Conservation (phyloP, 164 flowering plant genomes). For the Litsea cubeba region DNA sequence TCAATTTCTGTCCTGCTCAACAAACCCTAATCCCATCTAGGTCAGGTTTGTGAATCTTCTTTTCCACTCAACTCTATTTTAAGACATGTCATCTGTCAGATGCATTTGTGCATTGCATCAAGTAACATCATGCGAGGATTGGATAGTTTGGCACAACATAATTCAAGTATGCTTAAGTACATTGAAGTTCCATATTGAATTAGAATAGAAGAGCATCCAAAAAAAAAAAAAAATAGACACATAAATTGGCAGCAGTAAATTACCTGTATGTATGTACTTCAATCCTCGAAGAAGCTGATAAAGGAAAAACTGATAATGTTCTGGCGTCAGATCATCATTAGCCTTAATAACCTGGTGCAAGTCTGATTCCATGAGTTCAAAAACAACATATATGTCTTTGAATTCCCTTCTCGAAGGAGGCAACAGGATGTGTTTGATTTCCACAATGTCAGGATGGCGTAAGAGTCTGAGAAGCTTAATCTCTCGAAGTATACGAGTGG, state of each 20-base stretch:
- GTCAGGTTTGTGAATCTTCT: not conserved
- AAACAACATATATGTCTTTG: slow-evolving; percentile 93
- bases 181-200: not conserved
- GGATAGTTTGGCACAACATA: not conserved
- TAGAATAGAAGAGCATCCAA: not conserved
- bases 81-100: not conserved
- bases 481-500: slow-evolving; percentile 93
- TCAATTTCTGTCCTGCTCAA: not conserved
- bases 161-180: not conserved
- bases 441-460: slow-evolving; percentile 96
- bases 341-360: slow-evolving; percentile 96
- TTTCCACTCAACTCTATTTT: not conserved
- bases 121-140: not conserved
- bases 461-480: slow-evolving; percentile 89
- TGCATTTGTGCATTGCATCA: not conserved
- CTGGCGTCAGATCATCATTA: slow-evolving; percentile 93
- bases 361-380: slow-evolving; percentile 98
- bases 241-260: not conserved
- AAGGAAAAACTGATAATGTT: slow-evolving; percentile 94
- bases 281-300: slow-evolving; percentile 95
- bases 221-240: not conserved
- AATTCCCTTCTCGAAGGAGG: slow-evolving; percentile 98
- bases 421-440: slow-evolving; percentile 90
- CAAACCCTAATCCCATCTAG: not conserved
- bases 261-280: slow-evolving; percentile 94